These are phyloP conservation scores for Coemansia sp. DNA, from an alignment of 192 early-diverging fungal genomes.

Conservation along the genomic window DNA sequence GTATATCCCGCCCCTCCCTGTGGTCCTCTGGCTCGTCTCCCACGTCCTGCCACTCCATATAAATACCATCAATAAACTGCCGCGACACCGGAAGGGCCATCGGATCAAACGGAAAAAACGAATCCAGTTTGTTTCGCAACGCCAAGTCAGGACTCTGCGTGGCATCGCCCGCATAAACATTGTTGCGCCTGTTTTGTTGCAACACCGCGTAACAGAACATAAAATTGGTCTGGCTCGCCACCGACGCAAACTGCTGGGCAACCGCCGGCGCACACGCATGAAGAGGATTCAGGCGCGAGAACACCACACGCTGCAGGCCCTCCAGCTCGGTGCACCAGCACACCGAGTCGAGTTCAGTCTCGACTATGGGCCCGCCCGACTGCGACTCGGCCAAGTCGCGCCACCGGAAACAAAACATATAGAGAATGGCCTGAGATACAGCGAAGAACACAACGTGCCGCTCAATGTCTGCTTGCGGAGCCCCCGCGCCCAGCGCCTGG, in stretches of 20 bases:
- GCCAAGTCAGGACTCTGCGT: constrained; percentile 15
- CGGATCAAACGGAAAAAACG: constrained; percentile 96
- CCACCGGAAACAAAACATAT: constrained; percentile 96
- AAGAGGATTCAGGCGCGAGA: constrained; percentile 77
- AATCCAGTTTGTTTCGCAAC: constrained; percentile 58
- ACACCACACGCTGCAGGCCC: constrained; percentile 71
- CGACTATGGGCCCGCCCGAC: constrained; percentile 22
- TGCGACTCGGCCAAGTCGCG: constrained; percentile 64
- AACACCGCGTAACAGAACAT: constrained; percentile 83
- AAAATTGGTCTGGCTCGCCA: constrained; percentile 76
- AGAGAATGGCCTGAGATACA: constrained; percentile 83
- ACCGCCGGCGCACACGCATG: constrained; percentile 73
- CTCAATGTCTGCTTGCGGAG: constrained; percentile 53
- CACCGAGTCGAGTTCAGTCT: constrained; percentile 36
- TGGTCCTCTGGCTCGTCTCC: constrained; percentile 49
- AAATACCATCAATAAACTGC: constrained; percentile 68
- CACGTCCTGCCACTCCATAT: constrained; percentile 76
- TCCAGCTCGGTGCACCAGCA: constrained; percentile 65
- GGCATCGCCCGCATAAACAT: constrained; percentile 3
- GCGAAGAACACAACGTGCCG: constrained; percentile 82
- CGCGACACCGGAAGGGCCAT: constrained; percentile 71
- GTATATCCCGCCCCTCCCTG: not conserved
- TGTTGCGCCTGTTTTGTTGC: constrained; percentile 58
- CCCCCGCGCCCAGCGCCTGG: not conserved
- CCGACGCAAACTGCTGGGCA: constrained; percentile 81